Evolutionary conservation across 1,284 basidiomycete genomes (phyloP).

Genomic region (Cutaneotrichosporon spelunceum): DNA sequence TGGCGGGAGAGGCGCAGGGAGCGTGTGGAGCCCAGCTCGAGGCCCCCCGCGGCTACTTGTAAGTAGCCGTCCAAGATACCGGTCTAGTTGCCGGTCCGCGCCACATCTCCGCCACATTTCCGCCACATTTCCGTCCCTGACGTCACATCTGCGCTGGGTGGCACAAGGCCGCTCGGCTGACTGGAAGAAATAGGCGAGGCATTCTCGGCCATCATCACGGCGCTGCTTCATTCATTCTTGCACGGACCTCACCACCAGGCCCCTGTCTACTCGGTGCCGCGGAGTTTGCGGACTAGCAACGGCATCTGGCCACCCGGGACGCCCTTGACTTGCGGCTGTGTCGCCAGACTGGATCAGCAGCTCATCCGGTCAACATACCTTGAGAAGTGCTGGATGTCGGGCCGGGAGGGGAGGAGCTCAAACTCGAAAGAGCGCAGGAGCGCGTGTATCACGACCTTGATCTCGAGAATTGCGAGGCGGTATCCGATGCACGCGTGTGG

Average conservation of each 20-base stretch:
- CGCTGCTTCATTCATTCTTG: background rate
- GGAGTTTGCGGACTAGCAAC: constrained; percentile 11
- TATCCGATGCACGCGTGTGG: constrained; percentile 69
- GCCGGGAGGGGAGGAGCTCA: constrained; percentile 8
- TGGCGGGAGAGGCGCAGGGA: too few species aligned
- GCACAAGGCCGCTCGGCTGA: too few species aligned
- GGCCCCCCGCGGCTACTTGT: background rate
- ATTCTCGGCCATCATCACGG: background rate
- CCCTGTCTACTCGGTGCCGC: background rate
- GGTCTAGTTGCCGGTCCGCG: background rate
- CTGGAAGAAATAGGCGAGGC: background rate
- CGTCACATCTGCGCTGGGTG: too few species aligned
- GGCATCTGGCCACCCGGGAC: constrained; percentile 22
- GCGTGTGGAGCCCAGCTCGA: background rate
- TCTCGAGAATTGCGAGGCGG: constrained; percentile 66
- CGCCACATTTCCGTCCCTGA: too few species aligned
- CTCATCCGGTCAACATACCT: background rate
- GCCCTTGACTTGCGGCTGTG: constrained; percentile 15
- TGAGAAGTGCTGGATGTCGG: constrained; percentile 6
- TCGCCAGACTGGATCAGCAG: constrained; percentile 8
- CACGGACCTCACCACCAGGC: background rate
- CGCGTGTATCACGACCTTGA: constrained; percentile 48
- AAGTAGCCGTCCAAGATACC: background rate
- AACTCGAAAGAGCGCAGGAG: constrained; percentile 35
- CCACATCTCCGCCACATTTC: background rate